Evolutionary conservation across 2,329 filamentous ascomycete species (phyloP).

Genomic region (Tricladium varicosporioides): DNA sequence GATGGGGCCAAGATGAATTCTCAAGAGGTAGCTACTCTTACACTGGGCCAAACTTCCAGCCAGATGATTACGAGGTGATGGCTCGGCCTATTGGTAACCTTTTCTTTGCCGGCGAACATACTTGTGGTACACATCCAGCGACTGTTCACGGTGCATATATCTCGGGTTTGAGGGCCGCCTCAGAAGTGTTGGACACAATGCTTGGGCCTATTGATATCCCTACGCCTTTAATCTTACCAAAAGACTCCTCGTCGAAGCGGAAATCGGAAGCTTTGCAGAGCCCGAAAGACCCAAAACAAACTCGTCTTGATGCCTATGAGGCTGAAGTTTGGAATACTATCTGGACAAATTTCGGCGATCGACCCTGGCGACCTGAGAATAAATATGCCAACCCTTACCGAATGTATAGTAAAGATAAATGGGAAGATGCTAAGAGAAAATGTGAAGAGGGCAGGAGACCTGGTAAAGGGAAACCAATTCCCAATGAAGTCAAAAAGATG

Average conservation of each 20-base stretch:
- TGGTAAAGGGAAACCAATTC: slow-evolving; percentile 62
- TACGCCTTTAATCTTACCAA: slow-evolving; percentile 69
- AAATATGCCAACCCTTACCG: slow-evolving; percentile 82
- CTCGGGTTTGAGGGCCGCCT: slow-evolving; percentile 85
- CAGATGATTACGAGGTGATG: slow-evolving; percentile 92
- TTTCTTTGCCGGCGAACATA: slow-evolving; percentile 95
- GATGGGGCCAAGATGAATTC: slow-evolving; percentile 89
- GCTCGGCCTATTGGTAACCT: slow-evolving; percentile 80
- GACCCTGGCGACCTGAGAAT: slow-evolving; percentile 70
- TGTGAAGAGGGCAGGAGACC: slow-evolving; percentile 66
- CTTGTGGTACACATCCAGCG: slow-evolving; percentile 90
- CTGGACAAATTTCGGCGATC: slow-evolving; percentile 63
- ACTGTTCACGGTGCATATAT: slow-evolving; percentile 97
- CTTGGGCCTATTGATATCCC: slow-evolving; percentile 79
- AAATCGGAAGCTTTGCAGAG: slow-evolving; percentile 41
- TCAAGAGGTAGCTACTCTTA: slow-evolving; percentile 95
- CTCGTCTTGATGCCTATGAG: slow-evolving; percentile 57
- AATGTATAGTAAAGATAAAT: slow-evolving; percentile 78
- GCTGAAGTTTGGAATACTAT: slow-evolving; percentile 51
- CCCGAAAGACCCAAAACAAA: slow-evolving; percentile 48
- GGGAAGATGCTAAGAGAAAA: slow-evolving; percentile 56
- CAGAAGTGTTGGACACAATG: slow-evolving; percentile 78
- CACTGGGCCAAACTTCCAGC: slow-evolving; percentile 76
- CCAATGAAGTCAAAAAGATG: slow-evolving; percentile 82
- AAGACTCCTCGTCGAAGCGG: slow-evolving; percentile 54